Evolutionary conservation across 2,329 filamentous ascomycete species (phyloP).

Genomic region (Didymella arachidicola): DNA sequence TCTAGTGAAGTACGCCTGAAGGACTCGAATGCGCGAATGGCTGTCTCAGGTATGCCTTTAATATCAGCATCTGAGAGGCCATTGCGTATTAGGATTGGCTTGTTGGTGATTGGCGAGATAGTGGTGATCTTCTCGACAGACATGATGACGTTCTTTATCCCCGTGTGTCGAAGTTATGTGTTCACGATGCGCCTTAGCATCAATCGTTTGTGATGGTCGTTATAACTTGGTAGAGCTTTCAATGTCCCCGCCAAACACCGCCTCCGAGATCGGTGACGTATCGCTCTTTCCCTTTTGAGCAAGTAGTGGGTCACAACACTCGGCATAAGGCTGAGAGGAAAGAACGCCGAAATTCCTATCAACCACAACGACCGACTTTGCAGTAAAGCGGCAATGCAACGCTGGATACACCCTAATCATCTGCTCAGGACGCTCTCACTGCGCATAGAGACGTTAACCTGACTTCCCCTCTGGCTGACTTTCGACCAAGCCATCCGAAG

Average conservation of each 20-base stretch:
- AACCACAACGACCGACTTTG: neutral
- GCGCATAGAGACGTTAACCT: neutral
- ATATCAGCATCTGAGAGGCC: slow-evolving; percentile 76
- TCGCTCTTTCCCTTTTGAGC: neutral
- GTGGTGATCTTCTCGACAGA: slow-evolving; percentile 70
- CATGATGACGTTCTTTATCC: slow-evolving; percentile 50
- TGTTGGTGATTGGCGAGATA: slow-evolving; percentile 89
- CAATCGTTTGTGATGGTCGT: slow-evolving; percentile 5
- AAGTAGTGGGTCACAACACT: slow-evolving; percentile 4
- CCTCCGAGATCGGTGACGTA: slow-evolving; percentile 22
- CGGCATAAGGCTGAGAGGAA: slow-evolving; percentile 1
- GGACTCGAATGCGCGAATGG: slow-evolving; percentile 76
- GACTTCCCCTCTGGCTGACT: neutral
- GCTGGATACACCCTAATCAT: neutral
- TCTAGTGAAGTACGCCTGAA: slow-evolving; percentile 78
- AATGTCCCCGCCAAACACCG: slow-evolving; percentile 12
- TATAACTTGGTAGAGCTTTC: slow-evolving; percentile 13
- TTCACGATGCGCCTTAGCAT: slow-evolving; percentile 24
- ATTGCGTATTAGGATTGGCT: slow-evolving; percentile 79
- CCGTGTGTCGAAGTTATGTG: slow-evolving; percentile 22
- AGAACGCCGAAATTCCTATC: neutral
- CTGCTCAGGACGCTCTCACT: neutral
- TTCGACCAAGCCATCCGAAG: neutral
- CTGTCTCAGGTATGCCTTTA: slow-evolving; percentile 72
- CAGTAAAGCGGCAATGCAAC: neutral